A percentile compares a stretch with the other conserved stretches of the same genome.
Evolutionary conservation across 1,284 basidiomycete genomes (phyloP).

Genomic region (Leccinum insolens): DNA sequence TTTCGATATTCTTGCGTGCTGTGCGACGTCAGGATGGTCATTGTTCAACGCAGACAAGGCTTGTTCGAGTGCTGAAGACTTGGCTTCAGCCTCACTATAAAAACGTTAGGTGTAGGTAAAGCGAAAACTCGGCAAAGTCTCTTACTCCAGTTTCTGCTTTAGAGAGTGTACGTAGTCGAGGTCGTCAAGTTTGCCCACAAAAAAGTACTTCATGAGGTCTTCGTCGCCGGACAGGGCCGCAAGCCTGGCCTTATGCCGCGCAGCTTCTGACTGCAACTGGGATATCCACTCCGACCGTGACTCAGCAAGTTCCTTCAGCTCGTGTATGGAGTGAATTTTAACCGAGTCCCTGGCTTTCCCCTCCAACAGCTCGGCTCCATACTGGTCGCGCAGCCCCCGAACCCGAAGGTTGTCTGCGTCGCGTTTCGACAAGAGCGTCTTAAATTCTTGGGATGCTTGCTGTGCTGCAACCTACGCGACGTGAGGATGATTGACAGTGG

Average conservation of each 20-base stretch:
- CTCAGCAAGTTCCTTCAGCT: conserved; percentile 73
- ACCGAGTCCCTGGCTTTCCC: conserved; percentile 68
- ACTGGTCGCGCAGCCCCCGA: conserved; percentile 81
- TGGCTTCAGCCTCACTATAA: conserved; percentile 55
- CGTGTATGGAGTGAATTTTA: conserved; percentile 67
- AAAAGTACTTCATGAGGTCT: conserved; percentile 74
- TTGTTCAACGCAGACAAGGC: conserved; percentile 22
- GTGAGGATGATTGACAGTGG: conserved; percentile 19
- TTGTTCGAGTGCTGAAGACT: conserved; percentile 52
- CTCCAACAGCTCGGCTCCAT: conserved; percentile 72
- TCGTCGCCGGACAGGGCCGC: conserved; percentile 76
- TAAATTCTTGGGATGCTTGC: conserved; percentile 58
- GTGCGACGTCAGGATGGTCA: conserved; percentile 51
- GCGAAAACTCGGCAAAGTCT: conserved; percentile 9
- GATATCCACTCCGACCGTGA: conserved; percentile 78
- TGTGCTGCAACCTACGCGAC: conserved; percentile 46
- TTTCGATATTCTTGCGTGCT: conserved; percentile 44
- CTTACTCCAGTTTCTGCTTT: conserved; percentile 62
- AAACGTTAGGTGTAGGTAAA: conserved; percentile 6
- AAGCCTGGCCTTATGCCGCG: conserved; percentile 74
- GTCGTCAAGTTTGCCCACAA: conserved; percentile 59
- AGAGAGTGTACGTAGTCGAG: conserved; percentile 66
- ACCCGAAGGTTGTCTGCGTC: conserved; percentile 79
- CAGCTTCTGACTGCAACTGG: conserved; percentile 75
- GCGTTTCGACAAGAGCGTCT: conserved; percentile 58